These are phyloP conservation scores for Alternaria burnsii DNA, from an alignment of 2,329 filamentous ascomycete species.

Conservation along the genomic window DNA sequence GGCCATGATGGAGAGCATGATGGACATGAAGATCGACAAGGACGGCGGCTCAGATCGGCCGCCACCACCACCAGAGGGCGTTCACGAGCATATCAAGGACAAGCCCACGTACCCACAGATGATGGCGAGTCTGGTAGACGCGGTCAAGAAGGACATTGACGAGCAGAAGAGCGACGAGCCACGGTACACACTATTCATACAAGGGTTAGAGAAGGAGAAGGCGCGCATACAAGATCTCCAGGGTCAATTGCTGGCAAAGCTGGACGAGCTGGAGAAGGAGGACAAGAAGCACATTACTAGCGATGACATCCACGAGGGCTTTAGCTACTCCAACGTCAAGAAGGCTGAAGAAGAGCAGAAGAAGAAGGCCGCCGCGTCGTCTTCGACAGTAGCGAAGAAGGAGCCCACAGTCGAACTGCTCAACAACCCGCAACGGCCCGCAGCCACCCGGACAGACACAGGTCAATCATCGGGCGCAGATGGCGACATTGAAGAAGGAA, in stretches of 20 bases:
- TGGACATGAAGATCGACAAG: conserved; percentile 64
- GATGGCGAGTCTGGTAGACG: conserved; percentile 95
- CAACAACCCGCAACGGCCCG: conserved; percentile 67
- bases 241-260: conserved; percentile 74
- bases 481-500: conserved; percentile 67
- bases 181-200: conserved; percentile 77
- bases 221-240: conserved; percentile 81
- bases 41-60: conserved; percentile 58
- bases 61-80: conserved; percentile 79
- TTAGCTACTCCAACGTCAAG: conserved; percentile 83
- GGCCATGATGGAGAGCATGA: conserved; percentile 81
- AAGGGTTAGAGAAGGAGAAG: conserved; percentile 79
- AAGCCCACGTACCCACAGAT: conserved; percentile 92
- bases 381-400: conserved; percentile 34
- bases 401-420: conserved; percentile 69
- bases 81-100: conserved; percentile 77
- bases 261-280: conserved; percentile 83
- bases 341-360: conserved; percentile 29
- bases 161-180: conserved; percentile 71
- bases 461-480: conserved; percentile 66
- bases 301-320: conserved; percentile 86
- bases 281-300: conserved; percentile 93
- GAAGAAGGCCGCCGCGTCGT: conserved; percentile 33
- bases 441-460: conserved; percentile 50
- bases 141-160: conserved; percentile 86